Base-by-base conservation (phyloP, 805 yeast species). In the Starmerella roubikii region DNA sequence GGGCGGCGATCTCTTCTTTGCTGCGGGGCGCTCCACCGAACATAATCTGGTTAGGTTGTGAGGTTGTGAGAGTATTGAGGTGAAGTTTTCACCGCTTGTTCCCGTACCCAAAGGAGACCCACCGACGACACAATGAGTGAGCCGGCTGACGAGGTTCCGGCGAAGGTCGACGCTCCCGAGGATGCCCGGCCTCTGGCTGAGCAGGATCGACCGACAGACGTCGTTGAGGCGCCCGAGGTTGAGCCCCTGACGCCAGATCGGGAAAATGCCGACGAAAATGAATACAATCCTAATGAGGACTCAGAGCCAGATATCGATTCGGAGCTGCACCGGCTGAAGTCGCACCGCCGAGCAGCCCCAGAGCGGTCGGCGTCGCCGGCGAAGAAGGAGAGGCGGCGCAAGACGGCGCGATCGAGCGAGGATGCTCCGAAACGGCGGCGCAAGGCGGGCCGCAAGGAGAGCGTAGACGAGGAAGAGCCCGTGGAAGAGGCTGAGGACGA, bases 1-100 rank as follows among this genome's bases (percentile, higher is more conserved):
- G 55, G 19, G 50, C 52, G 22, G 53, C 49, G 33, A 62, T 52
- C 47, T 60, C 64, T 40, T 60, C 65, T 37, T 56, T 55, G 35
- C 58, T 49, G 45, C 60, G 61, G 32, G 61, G 61, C 19, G 58
- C 58, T 39, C 58, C 64, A 41, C 62, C 61, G 42, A 58, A 58
- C 64, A 61, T 59, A 11, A 23, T 17, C 3, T 5, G 13, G 11
- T 9, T 24, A 3, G 21, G 15, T 13, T 23, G 37, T 24, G 37
- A 30, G 22, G 32, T 23, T 4, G 13, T 25, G 28, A 25, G n/a
- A 25, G 28, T 25, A 25, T n/a, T 25, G 28, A 25, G 28, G n/a
- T n/a, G n/a, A n/a, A n/a, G n/a, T n/a, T n/a, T n/a, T n/a, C n/a
- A n/a, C n/a, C n/a, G n/a, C n/a, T n/a, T n/a, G n/a, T n/a, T n/a